Evolutionary conservation across 441 rosid species (phyloP), one percentile per base, ranked within the genome.

Genomic region (Aquilaria agallochum): DNA sequence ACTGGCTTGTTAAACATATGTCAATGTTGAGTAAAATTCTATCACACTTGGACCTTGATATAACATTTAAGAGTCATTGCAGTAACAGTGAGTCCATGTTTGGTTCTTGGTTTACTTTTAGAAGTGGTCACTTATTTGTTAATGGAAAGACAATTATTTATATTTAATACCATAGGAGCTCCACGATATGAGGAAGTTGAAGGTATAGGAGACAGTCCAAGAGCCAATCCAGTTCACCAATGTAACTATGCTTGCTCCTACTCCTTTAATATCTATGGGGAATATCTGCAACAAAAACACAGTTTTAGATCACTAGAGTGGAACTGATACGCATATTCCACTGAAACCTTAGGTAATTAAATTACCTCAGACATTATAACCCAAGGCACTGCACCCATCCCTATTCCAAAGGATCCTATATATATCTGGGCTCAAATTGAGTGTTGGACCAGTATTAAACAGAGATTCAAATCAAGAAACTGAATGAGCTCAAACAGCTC

Each of bases 381-480:
- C 97, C 97, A 90, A 13, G 97, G 97, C 78, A 89, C 83, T 31
- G 97, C 90, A 59, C 97, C 96, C 96, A 94, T 87, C 72, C 99
- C 99, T 54, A 83, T 81, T 2, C 95, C 87, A 77, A 94, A 94
- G 8, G 95, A 75, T 59, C 82, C 80, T 77, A 90, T 80, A 80
- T 83, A 94, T 63, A 87, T 70, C 95, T 94, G 82, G 34, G 60
- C 47, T 40, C 68, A 66, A 32, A 53, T 27, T n/a, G 42, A 5
- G 27, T 45, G 51, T 80, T 76, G 51, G 62, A 88, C 85, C 58
- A 91, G 62, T 66, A 88, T 92, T 58, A 83, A 47, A 59, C 9
- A 58, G 73, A 47, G 15, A 56, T 58, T 50, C 53, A 12, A 55
- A 20, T 9, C 9, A 30, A 40, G 67, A n/a, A 61, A 6, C 61